Evolutionary conservation across 2,329 filamentous ascomycete genomes (phyloP).

Genomic region (Colletotrichum sp.): DNA sequence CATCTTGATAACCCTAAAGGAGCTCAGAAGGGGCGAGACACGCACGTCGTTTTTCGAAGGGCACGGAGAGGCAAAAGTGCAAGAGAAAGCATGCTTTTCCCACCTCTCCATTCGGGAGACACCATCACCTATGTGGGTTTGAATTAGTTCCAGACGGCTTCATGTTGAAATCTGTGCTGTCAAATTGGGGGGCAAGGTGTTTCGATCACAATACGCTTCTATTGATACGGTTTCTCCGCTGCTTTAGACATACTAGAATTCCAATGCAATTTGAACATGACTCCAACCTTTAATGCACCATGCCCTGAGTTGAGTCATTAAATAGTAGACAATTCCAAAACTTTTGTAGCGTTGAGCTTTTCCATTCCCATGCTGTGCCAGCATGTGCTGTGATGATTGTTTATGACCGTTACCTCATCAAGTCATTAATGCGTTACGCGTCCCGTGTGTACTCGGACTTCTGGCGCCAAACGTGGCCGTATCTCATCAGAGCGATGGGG

Average conservation of each 20-base stretch:
- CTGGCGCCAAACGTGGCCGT: constrained; percentile 58
- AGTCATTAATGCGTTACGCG: constrained; percentile 17
- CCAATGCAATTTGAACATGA: background rate
- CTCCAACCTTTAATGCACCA: background rate
- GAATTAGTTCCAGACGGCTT: too few relatives aligned
- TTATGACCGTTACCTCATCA: background rate
- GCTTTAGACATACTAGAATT: background rate
- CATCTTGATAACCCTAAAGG: too few relatives aligned
- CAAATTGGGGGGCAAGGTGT: too few relatives aligned
- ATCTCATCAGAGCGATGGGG: constrained; percentile 54
- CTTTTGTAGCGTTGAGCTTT: background rate
- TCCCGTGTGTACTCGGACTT: constrained; percentile 53
- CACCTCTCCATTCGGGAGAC: background rate
- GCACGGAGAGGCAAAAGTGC: too few relatives aligned
- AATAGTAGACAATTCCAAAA: background rate
- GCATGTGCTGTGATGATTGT: background rate
- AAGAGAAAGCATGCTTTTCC: background rate
- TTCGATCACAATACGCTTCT: background rate
- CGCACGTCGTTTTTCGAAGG: background rate
- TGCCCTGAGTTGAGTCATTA: background rate
- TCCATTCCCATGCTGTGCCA: background rate
- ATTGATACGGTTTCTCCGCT: background rate
- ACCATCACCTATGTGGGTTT: background rate
- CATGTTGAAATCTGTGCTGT: too few relatives aligned
- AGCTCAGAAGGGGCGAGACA: too few relatives aligned